Evolutionary conservation across 2,329 filamentous ascomycete species (phyloP).

Genomic region (Fusarium subglutinans): DNA sequence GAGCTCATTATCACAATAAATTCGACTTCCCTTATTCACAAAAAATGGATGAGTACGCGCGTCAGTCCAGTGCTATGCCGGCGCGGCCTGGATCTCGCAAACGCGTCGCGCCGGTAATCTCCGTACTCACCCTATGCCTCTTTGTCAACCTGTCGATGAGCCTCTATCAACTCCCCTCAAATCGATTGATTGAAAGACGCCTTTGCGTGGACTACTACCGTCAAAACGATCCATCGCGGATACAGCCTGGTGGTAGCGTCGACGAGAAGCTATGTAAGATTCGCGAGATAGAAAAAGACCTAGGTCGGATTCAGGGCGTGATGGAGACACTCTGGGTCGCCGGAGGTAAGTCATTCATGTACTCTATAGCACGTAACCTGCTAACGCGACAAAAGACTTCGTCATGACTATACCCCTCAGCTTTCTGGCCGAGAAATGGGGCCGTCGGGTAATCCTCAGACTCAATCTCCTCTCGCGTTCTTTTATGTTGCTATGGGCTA

Average conservation of each 20-base stretch:
- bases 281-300: constrained; percentile 58
- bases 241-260: constrained; percentile 50
- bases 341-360: constrained; percentile 48
- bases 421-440: constrained; percentile 56
- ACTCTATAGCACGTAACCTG: accelerated
- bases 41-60: neutral
- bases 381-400: constrained; percentile 52
- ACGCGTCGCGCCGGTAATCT: constrained; percentile 7
- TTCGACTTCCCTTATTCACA: accelerated
- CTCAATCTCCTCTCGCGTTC: constrained; percentile 54
- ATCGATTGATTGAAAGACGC: constrained; percentile 56
- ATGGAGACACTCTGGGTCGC: constrained; percentile 61
- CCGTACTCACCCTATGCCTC: constrained; percentile 53
- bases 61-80: too few species aligned
- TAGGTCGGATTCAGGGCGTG: constrained; percentile 62
- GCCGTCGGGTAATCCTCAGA: constrained; percentile 51
- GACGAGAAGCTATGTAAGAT: constrained; percentile 64
- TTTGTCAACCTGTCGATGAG: constrained; percentile 59
- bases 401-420: constrained; percentile 60
- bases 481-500: constrained; percentile 40
- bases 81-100: neutral
- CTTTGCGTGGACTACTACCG: constrained; percentile 62
- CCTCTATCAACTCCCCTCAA: constrained; percentile 59
- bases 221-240: constrained; percentile 47
- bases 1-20: neutral